phyloP scores from a whole-genome alignment of 805 yeast genomes.

The Metschnikowia gelsemii region DNA sequence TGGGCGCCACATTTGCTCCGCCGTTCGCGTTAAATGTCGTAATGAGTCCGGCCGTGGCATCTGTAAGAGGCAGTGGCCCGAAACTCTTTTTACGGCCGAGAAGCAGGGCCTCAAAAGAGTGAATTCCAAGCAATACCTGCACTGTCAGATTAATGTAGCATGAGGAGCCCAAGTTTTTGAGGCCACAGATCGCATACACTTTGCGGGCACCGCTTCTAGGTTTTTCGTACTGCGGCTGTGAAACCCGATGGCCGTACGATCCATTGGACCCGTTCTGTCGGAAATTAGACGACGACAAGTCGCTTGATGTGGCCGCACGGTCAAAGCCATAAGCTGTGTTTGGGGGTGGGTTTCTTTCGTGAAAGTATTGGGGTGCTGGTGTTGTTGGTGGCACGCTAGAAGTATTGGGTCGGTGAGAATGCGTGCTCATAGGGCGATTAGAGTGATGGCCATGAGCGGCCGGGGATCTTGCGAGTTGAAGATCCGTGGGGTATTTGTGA shows the following conservation, averaged over 20 bases:
- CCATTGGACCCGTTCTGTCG: too few species aligned
- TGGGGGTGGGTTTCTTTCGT: too few species aligned
- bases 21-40: constrained; percentile 59
- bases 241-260: too few species aligned
- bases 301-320: too few species aligned
- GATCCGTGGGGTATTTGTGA: background rate
- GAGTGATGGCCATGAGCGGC: background rate
- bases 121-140: constrained; percentile 63
- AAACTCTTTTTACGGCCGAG: constrained; percentile 16
- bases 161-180: constrained; percentile 67
- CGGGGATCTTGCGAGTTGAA: background rate
- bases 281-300: too few species aligned
- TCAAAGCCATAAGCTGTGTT: background rate
- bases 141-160: constrained; percentile 76
- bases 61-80: constrained; percentile 33
- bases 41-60: constrained; percentile 54
- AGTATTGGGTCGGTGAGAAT: background rate
- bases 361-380: too few species aligned
- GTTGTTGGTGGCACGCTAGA: too few species aligned
- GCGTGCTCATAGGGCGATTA: background rate
- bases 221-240: too few species aligned
- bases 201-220: background rate
- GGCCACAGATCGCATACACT: constrained; percentile 52
- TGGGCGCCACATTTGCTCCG: constrained; percentile 62
- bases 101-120: constrained; percentile 50